Base-by-base conservation (phyloP, 345 rosid species). In the Pistacia integerrima region DNA sequence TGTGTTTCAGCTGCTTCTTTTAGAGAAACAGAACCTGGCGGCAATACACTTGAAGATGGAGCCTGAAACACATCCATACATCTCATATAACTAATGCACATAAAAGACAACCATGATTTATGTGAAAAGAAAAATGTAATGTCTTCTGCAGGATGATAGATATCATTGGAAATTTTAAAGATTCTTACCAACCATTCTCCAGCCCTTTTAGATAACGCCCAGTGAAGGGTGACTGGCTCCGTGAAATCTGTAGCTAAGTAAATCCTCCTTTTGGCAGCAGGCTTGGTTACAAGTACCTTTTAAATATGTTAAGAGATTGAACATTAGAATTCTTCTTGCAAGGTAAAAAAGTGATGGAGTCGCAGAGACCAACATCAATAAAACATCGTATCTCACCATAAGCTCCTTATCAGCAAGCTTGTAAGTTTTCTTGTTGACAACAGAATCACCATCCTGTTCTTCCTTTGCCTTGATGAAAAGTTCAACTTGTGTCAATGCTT, bases 181-280 rank as follows among this genome's bases (percentile, higher is more conserved):
- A 80, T 74, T 68, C 94, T 91, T 88, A 96, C 99, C 97, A 82
- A 77, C 99, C 99, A 96, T 84, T 96, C 97, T 85, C 94, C 93
- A 74, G 78, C 85, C 35, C 75, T 87, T 77, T 84, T 88, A 69
- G 99, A 94, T 84, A 96, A 85, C 80, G 95, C 99, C 99, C 99
- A 96, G 83, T 92, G 99, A 82, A 93, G 90, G 64, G 87, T 84
- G 72, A 91, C 73, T 25, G 95, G 94, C 72, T 91, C 95, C 78
- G 78, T 85, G 76, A 86, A 81, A 84, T 93, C 92, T 25, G 97
- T 87, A 71, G 88, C 95, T 63, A 96, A 44, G 80, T 78, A 85
- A 78, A 96, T 82, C 84, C 88, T 92, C 59, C 74, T 82, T 86
- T 86, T 96, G 55, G 86, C 94, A 73, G 87, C 75, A 85, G 76